These are phyloP conservation scores for Spergularia azorica DNA, from an alignment of 179 eudicot genomes.

Conservation along the genomic window DNA sequence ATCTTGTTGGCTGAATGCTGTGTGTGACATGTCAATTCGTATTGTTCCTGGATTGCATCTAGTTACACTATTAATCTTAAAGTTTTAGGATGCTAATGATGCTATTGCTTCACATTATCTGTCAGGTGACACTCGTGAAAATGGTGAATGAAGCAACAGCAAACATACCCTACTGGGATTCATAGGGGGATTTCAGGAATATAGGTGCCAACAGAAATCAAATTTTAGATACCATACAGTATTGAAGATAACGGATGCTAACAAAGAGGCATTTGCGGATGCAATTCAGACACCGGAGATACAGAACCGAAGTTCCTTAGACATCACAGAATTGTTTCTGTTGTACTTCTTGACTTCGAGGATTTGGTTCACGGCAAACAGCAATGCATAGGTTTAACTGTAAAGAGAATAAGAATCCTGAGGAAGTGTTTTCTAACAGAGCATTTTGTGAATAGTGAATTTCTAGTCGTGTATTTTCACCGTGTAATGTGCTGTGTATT, in stretches of 20 bases:
- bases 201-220: neutral
- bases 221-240: constrained; percentile 3
- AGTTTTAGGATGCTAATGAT: neutral
- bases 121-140: constrained; percentile 72
- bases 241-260: neutral
- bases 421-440: neutral
- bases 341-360: neutral
- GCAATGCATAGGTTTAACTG: constrained; percentile 8
- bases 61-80: too few relatives aligned
- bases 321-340: neutral
- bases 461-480: neutral
- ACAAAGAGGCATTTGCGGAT: neutral
- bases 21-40: too few relatives aligned
- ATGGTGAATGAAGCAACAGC: constrained; percentile 84
- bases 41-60: too few relatives aligned
- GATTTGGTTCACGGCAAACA: neutral
- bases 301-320: neutral
- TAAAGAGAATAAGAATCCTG: constrained; percentile 2
- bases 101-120: neutral
- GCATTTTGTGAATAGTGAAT: constrained; percentile 17
- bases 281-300: neutral
- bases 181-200: constrained; percentile 1
- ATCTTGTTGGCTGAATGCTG: too few relatives aligned
- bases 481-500: neutral
- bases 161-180: constrained; percentile 76